Evolutionary conservation across 139 green algal genomes (phyloP).

Genomic region (Nannochloris sp.): DNA sequence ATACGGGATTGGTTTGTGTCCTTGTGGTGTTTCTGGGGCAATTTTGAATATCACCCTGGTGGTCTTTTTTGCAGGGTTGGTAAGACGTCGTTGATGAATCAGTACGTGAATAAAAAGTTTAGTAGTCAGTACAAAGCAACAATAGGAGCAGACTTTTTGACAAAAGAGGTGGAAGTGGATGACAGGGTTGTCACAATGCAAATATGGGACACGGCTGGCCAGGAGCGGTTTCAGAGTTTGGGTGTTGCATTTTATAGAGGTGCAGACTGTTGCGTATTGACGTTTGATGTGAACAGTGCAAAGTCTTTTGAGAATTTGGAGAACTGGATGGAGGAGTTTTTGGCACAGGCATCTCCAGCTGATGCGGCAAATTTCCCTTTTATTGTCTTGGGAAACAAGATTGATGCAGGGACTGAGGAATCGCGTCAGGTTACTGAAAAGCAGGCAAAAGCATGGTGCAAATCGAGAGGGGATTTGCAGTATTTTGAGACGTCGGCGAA

Average conservation of each 20-base stretch:
- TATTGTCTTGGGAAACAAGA: conserved; percentile 98
- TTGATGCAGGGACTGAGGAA: conserved; percentile 81
- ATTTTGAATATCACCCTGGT: neutral
- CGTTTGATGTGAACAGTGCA: conserved; percentile 93
- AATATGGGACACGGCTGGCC: conserved; percentile 98
- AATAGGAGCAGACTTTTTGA: conserved; percentile 97
- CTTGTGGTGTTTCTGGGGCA: neutral
- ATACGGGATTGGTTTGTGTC: neutral
- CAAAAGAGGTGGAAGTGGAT: conserved; percentile 97
- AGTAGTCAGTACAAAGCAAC: conserved; percentile 98
- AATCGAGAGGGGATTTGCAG: conserved; percentile 81
- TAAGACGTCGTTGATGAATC: conserved; percentile 99
- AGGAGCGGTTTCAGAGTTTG: conserved; percentile 95
- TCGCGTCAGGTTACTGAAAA: conserved; percentile 83
- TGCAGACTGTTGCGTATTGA: conserved; percentile 95
- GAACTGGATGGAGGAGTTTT: conserved; percentile 96
- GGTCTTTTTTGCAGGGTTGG: conserved; percentile 63
- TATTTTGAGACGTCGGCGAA: conserved; percentile 94
- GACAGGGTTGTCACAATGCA: conserved; percentile 96
- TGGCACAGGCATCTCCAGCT: conserved; percentile 82
- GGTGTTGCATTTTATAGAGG: conserved; percentile 97
- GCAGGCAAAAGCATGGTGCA: conserved; percentile 89
- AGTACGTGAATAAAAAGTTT: conserved; percentile 99
- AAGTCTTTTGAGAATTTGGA: conserved; percentile 98
- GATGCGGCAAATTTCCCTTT: conserved; percentile 96